These are phyloP conservation scores for Priceomyces fermenticarens DNA, from an alignment of 805 yeast species.

Conservation along the genomic window DNA sequence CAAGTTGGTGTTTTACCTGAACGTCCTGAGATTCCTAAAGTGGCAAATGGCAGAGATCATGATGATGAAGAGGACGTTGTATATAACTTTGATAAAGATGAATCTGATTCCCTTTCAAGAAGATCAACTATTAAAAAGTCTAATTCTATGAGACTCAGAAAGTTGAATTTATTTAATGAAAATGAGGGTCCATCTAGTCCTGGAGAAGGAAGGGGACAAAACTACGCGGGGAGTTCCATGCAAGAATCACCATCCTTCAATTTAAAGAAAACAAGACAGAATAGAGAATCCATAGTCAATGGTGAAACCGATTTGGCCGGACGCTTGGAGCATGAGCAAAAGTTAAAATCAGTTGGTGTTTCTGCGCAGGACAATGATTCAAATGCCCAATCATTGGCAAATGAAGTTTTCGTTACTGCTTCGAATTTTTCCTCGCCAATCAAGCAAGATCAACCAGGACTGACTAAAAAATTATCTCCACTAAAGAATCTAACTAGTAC, in stretches of 20 bases:
- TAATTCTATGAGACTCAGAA: slow-evolving; percentile 40
- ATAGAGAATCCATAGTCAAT: slow-evolving; percentile 12
- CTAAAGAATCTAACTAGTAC: background rate
- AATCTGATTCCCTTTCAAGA: slow-evolving; percentile 28
- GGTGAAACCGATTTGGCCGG: slow-evolving; percentile 12
- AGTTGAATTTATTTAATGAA: slow-evolving; percentile 31
- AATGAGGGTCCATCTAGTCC: background rate
- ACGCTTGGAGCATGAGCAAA: slow-evolving; percentile 10
- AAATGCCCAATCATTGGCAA: slow-evolving; percentile 10
- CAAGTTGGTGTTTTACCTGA: background rate
- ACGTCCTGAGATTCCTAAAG: background rate
- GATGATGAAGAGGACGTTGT: slow-evolving; percentile 27
- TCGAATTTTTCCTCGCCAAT: slow-evolving; percentile 14
- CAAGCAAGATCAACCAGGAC: background rate
- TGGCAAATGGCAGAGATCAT: slow-evolving; percentile 3
- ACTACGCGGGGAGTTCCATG: background rate
- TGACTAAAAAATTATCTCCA: slow-evolving; percentile 1
- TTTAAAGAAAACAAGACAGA: slow-evolving; percentile 4
- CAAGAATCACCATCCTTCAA: slow-evolving; percentile 16
- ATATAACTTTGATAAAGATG: slow-evolving; percentile 28
- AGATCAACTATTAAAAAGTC: slow-evolving; percentile 38
- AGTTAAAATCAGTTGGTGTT: slow-evolving; percentile 16
- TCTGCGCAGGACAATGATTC: slow-evolving; percentile 8
- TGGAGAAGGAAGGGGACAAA: background rate
- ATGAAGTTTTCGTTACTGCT: slow-evolving; percentile 25